phyloP scores from a whole-genome alignment of 208 protist genomes.

The Trypanosoma platydactyli region DNA sequence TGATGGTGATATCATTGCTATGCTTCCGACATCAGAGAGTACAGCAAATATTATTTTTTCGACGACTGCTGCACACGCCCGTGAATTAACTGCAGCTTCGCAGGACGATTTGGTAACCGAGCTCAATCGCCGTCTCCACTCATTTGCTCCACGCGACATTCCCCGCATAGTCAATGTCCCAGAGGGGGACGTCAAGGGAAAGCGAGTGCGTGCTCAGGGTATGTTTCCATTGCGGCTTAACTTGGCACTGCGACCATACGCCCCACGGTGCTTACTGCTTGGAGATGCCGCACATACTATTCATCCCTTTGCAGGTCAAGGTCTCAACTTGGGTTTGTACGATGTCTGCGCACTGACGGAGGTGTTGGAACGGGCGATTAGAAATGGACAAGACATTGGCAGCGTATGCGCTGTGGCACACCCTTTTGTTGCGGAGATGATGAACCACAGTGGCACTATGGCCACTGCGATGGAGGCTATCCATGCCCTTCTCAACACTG shows the following conservation, averaged over 20 bases:
- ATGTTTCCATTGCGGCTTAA: conserved; percentile 74
- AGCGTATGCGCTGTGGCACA: conserved; percentile 70
- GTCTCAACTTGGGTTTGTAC: conserved; percentile 91
- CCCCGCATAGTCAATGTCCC: conserved; percentile 72
- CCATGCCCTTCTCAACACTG: conserved; percentile 52
- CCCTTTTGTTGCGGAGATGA: conserved; percentile 74
- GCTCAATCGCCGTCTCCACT: conserved; percentile 63
- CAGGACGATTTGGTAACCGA: conserved; percentile 66
- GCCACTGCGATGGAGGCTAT: conserved; percentile 78
- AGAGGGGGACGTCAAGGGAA: conserved; percentile 43
- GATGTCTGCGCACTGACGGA: conserved; percentile 75
- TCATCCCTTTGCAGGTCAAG: conserved; percentile 92
- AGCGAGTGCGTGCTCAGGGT: conserved; percentile 53
- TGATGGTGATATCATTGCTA: conserved; percentile 81
- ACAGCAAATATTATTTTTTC: conserved; percentile 85
- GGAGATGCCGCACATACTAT: conserved; percentile 91
- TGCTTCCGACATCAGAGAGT: conserved; percentile 75
- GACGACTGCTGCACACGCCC: conserved; percentile 67
- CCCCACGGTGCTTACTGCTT: conserved; percentile 61
- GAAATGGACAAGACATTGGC: conserved; percentile 77
- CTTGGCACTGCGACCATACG: conserved; percentile 59
- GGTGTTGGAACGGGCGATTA: conserved; percentile 61
- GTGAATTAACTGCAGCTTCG: conserved; percentile 45
- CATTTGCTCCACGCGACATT: conserved; percentile 75
- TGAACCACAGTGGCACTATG: conserved; percentile 72